Conservation (phyloP, 441 rosid genomes). For the Gossypium davidsonii region DNA sequence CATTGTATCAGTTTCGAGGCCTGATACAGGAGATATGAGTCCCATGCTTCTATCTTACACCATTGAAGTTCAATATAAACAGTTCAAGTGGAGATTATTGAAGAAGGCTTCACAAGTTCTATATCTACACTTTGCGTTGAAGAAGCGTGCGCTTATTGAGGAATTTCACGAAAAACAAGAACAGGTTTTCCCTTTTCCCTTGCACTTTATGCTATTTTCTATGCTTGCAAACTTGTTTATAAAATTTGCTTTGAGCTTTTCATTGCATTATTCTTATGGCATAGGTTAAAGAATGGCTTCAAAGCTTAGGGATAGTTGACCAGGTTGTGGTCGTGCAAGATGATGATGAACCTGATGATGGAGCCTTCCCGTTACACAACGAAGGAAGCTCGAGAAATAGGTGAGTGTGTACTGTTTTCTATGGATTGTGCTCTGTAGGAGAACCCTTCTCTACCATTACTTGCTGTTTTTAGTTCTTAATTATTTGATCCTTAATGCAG, state of each 20-base stretch:
- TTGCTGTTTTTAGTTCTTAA: conserved; percentile 14
- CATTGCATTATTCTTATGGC: conserved; percentile 10
- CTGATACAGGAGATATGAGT: conserved; percentile 57
- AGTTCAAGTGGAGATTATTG: conserved; percentile 58
- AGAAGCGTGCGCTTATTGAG: conserved; percentile 56
- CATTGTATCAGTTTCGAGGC: conserved; percentile 50
- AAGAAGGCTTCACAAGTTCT: conserved; percentile 77
- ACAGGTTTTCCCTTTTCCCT: conserved; percentile 31
- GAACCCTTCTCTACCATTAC: conserved; percentile 6
- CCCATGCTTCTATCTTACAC: conserved; percentile 66
- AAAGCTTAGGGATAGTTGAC: conserved; percentile 62
- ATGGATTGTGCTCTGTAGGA: not conserved
- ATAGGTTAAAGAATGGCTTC: conserved; percentile 72
- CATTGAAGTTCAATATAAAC: conserved; percentile 62
- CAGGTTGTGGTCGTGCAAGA: conserved; percentile 51
- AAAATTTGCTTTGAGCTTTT: conserved; percentile 2
- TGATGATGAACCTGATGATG: conserved; percentile 70
- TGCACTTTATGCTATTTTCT: not conserved
- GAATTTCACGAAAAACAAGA: conserved; percentile 72
- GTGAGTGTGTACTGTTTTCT: conserved; percentile 17
- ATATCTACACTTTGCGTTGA: conserved; percentile 52
- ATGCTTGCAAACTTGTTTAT: not conserved
- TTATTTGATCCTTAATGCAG: conserved; percentile 27
- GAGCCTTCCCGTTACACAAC: conserved; percentile 44
- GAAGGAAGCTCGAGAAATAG: conserved; percentile 51